Conservation (phyloP, 306 rosid species). For the Glycyrrhiza uralensis region DNA sequence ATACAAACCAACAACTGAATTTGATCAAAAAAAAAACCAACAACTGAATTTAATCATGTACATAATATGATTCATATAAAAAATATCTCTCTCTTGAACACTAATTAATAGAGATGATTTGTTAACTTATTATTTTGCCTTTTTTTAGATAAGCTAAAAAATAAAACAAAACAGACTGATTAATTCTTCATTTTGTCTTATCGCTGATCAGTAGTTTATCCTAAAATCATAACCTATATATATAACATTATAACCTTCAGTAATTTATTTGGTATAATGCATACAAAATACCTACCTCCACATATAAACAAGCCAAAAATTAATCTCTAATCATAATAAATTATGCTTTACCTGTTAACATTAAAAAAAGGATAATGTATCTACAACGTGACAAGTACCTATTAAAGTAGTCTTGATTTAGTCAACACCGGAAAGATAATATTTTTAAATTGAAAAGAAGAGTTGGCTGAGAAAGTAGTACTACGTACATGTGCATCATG, state of each 20-base stretch:
- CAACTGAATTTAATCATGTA: too few species aligned
- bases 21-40: too few species aligned
- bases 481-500: conserved; percentile 2
- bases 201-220: not conserved
- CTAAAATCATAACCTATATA: not conserved
- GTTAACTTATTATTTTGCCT: not conserved
- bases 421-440: conserved; percentile 18
- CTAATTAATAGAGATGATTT: not conserved
- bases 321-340: not conserved
- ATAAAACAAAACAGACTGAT: not conserved
- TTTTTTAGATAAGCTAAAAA: too few species aligned
- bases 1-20: too few species aligned
- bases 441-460: conserved; percentile 15
- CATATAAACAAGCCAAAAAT: not conserved
- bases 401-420: not conserved
- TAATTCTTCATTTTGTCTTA: not conserved
- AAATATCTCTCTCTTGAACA: too few species aligned
- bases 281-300: not conserved
- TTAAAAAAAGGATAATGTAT: not conserved
- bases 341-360: not conserved
- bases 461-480: conserved; percentile 16
- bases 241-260: not conserved
- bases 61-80: too few species aligned
- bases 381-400: not conserved
- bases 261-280: not conserved